Conservation (phyloP, 2,329 filamentous ascomycete genomes). For the Fonsecaea monophora region DNA sequence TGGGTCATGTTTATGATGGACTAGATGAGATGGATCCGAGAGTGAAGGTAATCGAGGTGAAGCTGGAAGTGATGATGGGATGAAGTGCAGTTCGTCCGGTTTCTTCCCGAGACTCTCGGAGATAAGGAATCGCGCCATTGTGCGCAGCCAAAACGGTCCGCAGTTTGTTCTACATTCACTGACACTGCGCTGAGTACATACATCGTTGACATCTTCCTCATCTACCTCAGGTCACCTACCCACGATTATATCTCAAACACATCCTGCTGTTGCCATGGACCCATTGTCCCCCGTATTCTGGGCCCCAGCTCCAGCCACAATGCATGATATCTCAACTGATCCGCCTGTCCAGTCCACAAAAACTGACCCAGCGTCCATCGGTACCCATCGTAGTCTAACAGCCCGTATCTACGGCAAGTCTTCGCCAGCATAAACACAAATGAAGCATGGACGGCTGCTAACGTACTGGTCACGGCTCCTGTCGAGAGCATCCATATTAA, state of each 20-base stretch:
- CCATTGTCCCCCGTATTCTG: background rate
- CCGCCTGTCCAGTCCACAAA: slow-evolving; percentile 29
- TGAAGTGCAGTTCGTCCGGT: background rate
- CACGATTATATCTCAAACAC: background rate
- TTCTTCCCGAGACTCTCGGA: background rate
- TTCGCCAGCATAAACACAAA: slow-evolving; percentile 25
- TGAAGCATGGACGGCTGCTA: background rate
- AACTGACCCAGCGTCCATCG: slow-evolving; percentile 21
- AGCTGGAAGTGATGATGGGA: background rate
- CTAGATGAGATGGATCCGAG: background rate
- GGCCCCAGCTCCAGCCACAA: slow-evolving; percentile 22
- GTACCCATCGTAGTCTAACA: slow-evolving; percentile 16
- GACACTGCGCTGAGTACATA: background rate
- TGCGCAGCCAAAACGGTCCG: too few relatives aligned
- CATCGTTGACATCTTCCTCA: background rate
- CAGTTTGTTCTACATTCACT: background rate
- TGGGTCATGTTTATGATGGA: background rate
- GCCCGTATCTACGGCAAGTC: slow-evolving; percentile 23
- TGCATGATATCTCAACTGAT: slow-evolving; percentile 22
- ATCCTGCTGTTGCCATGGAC: background rate
- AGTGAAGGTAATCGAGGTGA: background rate
- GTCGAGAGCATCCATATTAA: slow-evolving; percentile 29
- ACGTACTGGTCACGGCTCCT: slow-evolving; percentile 7
- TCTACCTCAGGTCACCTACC: too few relatives aligned
- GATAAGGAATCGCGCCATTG: slow-evolving; percentile 2